Base-by-base conservation (phyloP, 805 yeast genomes). In the Nakazawaea sp. region DNA sequence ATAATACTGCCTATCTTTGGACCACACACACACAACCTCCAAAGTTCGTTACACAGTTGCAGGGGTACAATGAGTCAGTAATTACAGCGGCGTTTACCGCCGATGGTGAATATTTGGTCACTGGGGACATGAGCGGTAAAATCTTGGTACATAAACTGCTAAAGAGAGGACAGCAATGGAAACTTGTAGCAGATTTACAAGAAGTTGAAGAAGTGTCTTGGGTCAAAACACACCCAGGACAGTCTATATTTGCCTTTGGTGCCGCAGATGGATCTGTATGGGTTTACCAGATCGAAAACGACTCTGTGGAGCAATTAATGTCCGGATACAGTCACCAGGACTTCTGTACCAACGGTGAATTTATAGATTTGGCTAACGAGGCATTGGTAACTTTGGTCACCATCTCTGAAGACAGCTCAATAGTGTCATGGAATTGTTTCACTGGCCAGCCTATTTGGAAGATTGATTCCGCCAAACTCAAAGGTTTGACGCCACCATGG, bases 101-200 rank as follows among this genome's bases (percentile, higher is more conserved):
- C 26, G 92, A 86, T 51, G 99, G 97, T 18, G 69, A 75, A 31
- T 88, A 66, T 51, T 65, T 85, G 30, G 70, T 92, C 10, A 82
- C 96, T 5, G 97, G 90, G 27, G 99, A 94, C 60, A 92, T 92
- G 99, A 78, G 78, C 38, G 97, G 98, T 37, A 77, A 77, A 49
- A 68, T 90, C 21, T 68, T 84, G 48, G 75, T 88, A 12, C 84
- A 80, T 64, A 74, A 77, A 53, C 64, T 89, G 5, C 58, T 70
- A 32, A 80, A 81, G 49, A 81, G 81, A 31, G 96, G 95, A 20
- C 87, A 89, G 55, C 73, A 75, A 40, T 90, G 97, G 97, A 69
- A 66, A 44, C 61, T 72, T 48, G 64, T 72, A 44, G 81, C 77
- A 19, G 77, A 78, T 42, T 62, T 87, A 41, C 88, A 84, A 51